Evolutionary conservation across 805 yeast species (phyloP).

Genomic region (Kuraishia molischiana): DNA sequence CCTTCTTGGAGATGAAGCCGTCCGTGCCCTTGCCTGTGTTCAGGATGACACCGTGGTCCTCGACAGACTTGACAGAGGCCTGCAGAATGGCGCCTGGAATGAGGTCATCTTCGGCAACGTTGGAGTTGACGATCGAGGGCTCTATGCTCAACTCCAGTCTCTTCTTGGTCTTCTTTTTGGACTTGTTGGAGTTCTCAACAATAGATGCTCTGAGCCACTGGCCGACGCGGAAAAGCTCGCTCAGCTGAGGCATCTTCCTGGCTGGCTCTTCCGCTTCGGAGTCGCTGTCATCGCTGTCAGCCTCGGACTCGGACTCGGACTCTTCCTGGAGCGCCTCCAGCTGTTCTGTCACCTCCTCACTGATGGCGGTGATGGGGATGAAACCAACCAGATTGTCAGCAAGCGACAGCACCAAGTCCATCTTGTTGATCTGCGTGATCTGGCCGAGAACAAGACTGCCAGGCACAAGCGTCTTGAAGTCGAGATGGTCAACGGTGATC

Average conservation of each 20-base stretch:
- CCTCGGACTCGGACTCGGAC: slow-evolving; percentile 18
- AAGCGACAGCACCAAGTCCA: slow-evolving; percentile 60
- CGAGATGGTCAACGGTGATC: slow-evolving; percentile 50
- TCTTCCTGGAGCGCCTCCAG: slow-evolving; percentile 50
- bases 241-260: slow-evolving; percentile 43
- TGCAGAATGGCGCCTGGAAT: slow-evolving; percentile 57
- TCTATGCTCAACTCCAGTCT: slow-evolving; percentile 65
- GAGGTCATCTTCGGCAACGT: slow-evolving; percentile 51
- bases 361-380: slow-evolving; percentile 65
- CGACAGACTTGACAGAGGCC: slow-evolving; percentile 67
- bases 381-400: slow-evolving; percentile 78
- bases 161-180: slow-evolving; percentile 34
- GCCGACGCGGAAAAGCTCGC: slow-evolving; percentile 52
- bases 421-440: slow-evolving; percentile 44
- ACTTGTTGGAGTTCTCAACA: slow-evolving; percentile 33
- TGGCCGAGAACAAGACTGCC: slow-evolving; percentile 79
- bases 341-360: slow-evolving; percentile 46
- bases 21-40: slow-evolving; percentile 52
- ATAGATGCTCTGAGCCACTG: slow-evolving; percentile 83
- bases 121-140: slow-evolving; percentile 60
- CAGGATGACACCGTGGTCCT: slow-evolving; percentile 85
- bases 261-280: slow-evolving; percentile 15
- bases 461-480: slow-evolving; percentile 51
- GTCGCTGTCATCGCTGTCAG: slow-evolving; percentile 12
- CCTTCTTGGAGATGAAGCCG: slow-evolving; percentile 74